Conservation (phyloP, 495 filamentous ascomycete species). For the Massariosphaeria phaeospora region DNA sequence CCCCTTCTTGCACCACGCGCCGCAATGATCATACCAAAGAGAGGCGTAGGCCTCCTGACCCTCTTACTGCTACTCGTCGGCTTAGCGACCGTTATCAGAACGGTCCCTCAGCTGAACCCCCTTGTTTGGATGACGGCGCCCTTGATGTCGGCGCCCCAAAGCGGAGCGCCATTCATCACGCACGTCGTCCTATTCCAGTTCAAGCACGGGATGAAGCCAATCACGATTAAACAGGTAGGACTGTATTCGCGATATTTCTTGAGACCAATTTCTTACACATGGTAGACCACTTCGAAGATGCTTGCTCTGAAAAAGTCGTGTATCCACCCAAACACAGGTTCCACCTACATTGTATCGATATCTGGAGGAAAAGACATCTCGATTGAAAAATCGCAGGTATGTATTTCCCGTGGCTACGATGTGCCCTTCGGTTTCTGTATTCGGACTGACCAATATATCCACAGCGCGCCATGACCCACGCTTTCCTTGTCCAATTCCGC, state of each 20-base stretch:
- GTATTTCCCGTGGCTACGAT: background rate
- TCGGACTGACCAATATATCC: background rate
- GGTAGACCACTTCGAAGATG: slow-evolving; percentile 33
- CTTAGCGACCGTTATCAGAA: background rate
- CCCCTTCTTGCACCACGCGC: no score
- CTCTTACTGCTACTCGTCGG: background rate
- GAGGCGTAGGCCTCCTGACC: background rate
- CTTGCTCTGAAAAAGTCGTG: slow-evolving; percentile 28
- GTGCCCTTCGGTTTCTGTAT: background rate
- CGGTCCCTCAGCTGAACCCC: slow-evolving; percentile 1
- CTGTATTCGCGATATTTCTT: background rate
- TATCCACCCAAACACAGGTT: slow-evolving; percentile 27
- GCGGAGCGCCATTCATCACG: background rate
- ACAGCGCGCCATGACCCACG: slow-evolving; percentile 42
- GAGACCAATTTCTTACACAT: background rate
- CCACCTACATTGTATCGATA: slow-evolving; percentile 37
- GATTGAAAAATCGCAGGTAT: slow-evolving; percentile 22
- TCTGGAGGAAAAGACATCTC: slow-evolving; percentile 25
- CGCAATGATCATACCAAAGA: slow-evolving; percentile 4
- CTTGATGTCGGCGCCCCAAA: background rate
- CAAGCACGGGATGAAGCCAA: slow-evolving; percentile 8
- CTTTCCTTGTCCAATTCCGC: slow-evolving; percentile 39
- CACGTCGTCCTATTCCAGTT: slow-evolving; percentile 26
- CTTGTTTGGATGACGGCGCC: background rate
- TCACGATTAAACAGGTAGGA: slow-evolving; percentile 20